phyloP scores from a whole-genome alignment of 202 grass and related monocot species.

The Cymbopogon flexuosus region DNA sequence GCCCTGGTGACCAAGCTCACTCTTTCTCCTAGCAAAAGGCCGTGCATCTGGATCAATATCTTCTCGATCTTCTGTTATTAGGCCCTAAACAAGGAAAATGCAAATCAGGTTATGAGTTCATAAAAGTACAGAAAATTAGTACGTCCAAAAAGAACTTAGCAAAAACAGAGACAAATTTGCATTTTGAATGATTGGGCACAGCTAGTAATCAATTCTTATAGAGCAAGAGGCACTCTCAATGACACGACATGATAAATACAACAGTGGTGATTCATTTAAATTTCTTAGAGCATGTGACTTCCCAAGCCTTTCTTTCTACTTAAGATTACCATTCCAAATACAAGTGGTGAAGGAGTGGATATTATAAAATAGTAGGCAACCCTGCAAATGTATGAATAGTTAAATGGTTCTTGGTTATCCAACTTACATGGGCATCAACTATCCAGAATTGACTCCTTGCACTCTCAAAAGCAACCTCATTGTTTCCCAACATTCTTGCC shows the following conservation, averaged over 20 bases:
- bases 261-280: background rate
- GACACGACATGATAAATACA: slow-evolving; percentile 15
- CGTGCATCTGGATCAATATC: slow-evolving; percentile 68
- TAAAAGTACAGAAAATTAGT: slow-evolving; percentile 13
- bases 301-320: background rate
- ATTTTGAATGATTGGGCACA: slow-evolving; percentile 10
- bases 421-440: slow-evolving; percentile 80
- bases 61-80: slow-evolving; percentile 83
- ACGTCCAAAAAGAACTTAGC: background rate
- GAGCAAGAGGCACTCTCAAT: background rate
- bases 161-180: background rate
- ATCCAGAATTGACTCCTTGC: slow-evolving; percentile 96
- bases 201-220: background rate
- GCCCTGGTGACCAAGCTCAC: slow-evolving; percentile 62
- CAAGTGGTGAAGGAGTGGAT: background rate
- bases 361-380: background rate
- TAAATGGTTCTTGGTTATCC: slow-evolving; percentile 7
- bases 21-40: slow-evolving; percentile 79
- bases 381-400: slow-evolving; percentile 9
- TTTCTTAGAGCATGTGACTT: slow-evolving; percentile 23
- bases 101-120: slow-evolving; percentile 4
- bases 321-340: slow-evolving; percentile 22
- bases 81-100: slow-evolving; percentile 49
- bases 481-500: slow-evolving; percentile 94
- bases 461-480: slow-evolving; percentile 85